phyloP scores from a whole-genome alignment of 2,329 filamentous ascomycete species.

The Furcasterigmium sp. region DNA sequence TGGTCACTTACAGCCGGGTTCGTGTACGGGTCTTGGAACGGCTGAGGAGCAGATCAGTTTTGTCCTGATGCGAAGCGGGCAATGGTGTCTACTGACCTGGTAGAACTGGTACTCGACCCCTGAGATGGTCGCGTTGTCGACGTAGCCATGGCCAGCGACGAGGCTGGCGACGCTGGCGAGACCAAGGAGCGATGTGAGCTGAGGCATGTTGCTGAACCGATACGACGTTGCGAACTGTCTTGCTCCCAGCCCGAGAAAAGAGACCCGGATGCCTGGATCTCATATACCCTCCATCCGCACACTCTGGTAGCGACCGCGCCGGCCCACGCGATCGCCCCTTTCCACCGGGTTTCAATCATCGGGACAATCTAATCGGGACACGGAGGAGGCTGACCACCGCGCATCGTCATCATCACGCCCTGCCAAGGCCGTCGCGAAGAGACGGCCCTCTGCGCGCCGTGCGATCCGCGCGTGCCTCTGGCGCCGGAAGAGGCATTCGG shows the following conservation, averaged over 20 bases:
- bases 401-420: no score
- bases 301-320: background rate
- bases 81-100: conserved; percentile 14
- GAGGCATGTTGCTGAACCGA: background rate
- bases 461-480: background rate
- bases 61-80: background rate
- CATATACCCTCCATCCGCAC: background rate
- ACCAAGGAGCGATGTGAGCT: background rate
- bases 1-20: conserved; percentile 4
- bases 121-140: conserved; percentile 38
- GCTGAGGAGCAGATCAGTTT: conserved; percentile 2
- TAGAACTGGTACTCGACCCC: conserved; percentile 31
- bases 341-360: no score
- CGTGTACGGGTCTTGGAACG: conserved; percentile 16
- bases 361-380: no score
- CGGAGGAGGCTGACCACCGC: no score
- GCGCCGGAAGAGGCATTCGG: background rate
- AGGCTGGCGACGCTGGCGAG: conserved; percentile 24
- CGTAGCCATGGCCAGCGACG: conserved; percentile 43
- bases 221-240: background rate
- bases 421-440: background rate
- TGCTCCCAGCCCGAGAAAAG: background rate
- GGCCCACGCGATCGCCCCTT: background rate
- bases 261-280: background rate
- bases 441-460: background rate